Evolutionary conservation across 208 protist species (phyloP).

Genomic region (Angomonas deanei): DNA sequence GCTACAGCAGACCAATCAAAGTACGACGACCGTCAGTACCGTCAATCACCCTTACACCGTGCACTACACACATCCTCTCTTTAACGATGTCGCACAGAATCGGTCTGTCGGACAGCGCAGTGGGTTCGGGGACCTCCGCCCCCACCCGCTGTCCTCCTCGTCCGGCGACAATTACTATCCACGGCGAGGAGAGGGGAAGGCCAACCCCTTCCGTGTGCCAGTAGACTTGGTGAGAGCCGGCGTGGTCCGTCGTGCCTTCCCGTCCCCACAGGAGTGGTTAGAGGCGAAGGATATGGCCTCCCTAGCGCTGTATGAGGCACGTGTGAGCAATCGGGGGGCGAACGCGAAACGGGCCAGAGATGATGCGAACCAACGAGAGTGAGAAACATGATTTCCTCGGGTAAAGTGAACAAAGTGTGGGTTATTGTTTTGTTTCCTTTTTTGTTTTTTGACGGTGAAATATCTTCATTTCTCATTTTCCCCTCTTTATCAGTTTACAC

Average conservation of each 20-base stretch:
- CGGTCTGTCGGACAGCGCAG: slow-evolving; percentile 47
- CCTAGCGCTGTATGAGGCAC: slow-evolving; percentile 31
- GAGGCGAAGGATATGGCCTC: slow-evolving; percentile 45
- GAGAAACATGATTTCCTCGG: background rate
- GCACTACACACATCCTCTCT: slow-evolving; percentile 21
- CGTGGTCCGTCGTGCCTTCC: slow-evolving; percentile 46
- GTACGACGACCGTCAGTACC: background rate
- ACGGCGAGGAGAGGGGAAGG: slow-evolving; percentile 22
- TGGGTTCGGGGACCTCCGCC: slow-evolving; percentile 51
- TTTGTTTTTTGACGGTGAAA: background rate
- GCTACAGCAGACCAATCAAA: slow-evolving; percentile 18
- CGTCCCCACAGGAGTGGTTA: slow-evolving; percentile 51
- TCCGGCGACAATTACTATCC: slow-evolving; percentile 42
- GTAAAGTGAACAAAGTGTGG: background rate
- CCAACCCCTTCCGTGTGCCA: slow-evolving; percentile 49
- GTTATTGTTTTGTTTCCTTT: background rate
- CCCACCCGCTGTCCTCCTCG: slow-evolving; percentile 8
- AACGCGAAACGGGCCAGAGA: slow-evolving; percentile 25
- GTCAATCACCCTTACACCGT: slow-evolving; percentile 13
- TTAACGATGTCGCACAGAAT: slow-evolving; percentile 26
- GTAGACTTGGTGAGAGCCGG: slow-evolving; percentile 27
- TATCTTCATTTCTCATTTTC: slow-evolving; percentile 12
- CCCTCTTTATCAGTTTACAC: background rate
- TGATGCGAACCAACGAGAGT: background rate
- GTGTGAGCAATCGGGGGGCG: slow-evolving; percentile 10